Evolutionary conservation across 2,329 filamentous ascomycete genomes (phyloP).

Genomic region (Cryphonectria naterciae): DNA sequence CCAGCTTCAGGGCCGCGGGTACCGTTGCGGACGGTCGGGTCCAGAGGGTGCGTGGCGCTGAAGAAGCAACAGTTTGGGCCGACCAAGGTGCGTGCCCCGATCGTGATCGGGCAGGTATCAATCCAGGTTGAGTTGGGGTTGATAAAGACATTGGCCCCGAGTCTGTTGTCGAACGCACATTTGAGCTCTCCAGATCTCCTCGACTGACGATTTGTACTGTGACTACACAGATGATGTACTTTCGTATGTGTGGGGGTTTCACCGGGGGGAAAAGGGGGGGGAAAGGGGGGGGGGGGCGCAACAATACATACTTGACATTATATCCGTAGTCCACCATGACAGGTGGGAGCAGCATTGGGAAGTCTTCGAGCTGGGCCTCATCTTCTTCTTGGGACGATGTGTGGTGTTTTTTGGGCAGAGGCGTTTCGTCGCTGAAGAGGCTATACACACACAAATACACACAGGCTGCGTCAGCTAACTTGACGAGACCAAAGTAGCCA

Average conservation of each 20-base stretch:
- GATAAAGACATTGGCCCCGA: conserved; percentile 74
- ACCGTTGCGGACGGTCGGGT: conserved; percentile 75
- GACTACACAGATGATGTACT: background rate
- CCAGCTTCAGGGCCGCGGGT: conserved; percentile 75
- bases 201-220: background rate
- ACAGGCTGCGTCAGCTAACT: conserved; percentile 11
- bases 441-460: conserved; percentile 43
- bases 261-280: no score
- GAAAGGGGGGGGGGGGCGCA: background rate
- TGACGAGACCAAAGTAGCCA: background rate
- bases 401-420: conserved; percentile 62
- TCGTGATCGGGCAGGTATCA: conserved; percentile 74
- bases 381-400: conserved; percentile 61
- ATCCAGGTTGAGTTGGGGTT: conserved; percentile 76
- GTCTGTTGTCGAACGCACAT: conserved; percentile 37
- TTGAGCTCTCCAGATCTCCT: background rate
- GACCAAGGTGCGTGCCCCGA: conserved; percentile 77
- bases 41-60: conserved; percentile 75
- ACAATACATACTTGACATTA: conserved; percentile 60
- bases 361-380: conserved; percentile 62
- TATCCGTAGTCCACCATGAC: conserved; percentile 78
- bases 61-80: conserved; percentile 81
- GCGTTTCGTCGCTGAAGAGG: conserved; percentile 63
- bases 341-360: conserved; percentile 72
- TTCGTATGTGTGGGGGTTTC: background rate